Evolutionary conservation across 805 yeast species (phyloP).

Genomic region (Metschnikowia henanensis): DNA sequence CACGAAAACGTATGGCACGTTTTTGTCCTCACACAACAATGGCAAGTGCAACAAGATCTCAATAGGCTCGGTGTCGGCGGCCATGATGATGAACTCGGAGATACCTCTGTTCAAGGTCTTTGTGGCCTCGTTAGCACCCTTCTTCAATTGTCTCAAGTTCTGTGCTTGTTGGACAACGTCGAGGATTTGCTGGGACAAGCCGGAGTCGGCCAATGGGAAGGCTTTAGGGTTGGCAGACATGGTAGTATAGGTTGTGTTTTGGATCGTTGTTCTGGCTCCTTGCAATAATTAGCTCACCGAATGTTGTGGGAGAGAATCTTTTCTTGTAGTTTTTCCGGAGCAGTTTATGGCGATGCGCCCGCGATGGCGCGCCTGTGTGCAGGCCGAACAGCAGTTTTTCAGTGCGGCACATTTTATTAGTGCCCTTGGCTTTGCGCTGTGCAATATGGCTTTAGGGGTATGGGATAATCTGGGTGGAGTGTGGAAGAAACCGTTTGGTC

Average conservation of each 20-base stretch:
- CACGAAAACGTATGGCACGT: slow-evolving; percentile 98
- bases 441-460: no score
- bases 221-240: slow-evolving; percentile 97
- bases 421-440: no score
- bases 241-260: slow-evolving; percentile 4
- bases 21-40: slow-evolving; percentile 97
- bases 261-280: slow-evolving; percentile 24
- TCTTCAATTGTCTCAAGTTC: slow-evolving; percentile 96
- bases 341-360: slow-evolving; percentile 4
- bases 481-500: no score
- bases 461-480: no score
- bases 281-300: slow-evolving; percentile 31
- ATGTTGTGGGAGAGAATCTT: slow-evolving; percentile 4
- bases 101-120: slow-evolving; percentile 99
- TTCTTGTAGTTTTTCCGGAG: slow-evolving; percentile 6
- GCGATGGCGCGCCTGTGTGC: slow-evolving; percentile 3
- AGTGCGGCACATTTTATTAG: background rate
- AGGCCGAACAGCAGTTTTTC: background rate
- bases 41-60: slow-evolving; percentile 98
- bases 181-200: slow-evolving; percentile 92
- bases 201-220: slow-evolving; percentile 97
- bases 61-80: slow-evolving; percentile 99
- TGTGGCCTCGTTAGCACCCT: slow-evolving; percentile 99
- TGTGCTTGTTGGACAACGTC: slow-evolving; percentile 98
- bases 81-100: slow-evolving; percentile 98